Evolutionary conservation across 1,284 basidiomycete genomes (phyloP), one percentile per base, ranked within the genome.

Genomic region (Trametes versicolor): DNA sequence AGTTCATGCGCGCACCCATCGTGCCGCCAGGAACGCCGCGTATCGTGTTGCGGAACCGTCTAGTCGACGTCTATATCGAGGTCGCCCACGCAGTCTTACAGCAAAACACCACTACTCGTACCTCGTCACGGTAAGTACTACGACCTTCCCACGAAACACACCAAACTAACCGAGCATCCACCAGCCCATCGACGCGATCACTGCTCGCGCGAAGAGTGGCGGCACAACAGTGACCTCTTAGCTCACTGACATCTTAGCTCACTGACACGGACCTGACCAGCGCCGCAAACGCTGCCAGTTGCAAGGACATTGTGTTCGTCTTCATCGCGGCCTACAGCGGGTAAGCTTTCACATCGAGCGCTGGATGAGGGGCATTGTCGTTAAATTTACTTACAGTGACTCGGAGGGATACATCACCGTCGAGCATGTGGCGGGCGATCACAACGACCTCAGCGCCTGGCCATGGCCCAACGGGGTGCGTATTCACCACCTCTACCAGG

Each of bases 381-480:
- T 23, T 49, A 21, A 60, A 17, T 25, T 29, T 1, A 39, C 21
- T 9, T 10, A 2, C 34, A 59, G 79, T 8, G 79, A n/a, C n/a
- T n/a, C n/a, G n/a, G n/a, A 81, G 69, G 79, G 77, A 4, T 86
- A 92, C 74, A 80, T 87, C 47, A 83, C 82, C 5, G 88, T 92
- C 2, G 86, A 87, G 48, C 86, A 86, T 1, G 89, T 88, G 66
- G 81, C 82, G 62, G 90, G 90, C 9, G 92, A 94, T 73, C 83
- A 91, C 36, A 93, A 93, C 72, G 89, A 94, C 71, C 77, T 94
- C 13, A 84, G 85, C 23, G 82, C 91, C 0, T 94, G 92, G n/a
- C n/a, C n/a, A n/a, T n/a, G n/a, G 92, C 85, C 84, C 70, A 81
- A 78, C 53, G 87, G 87, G 9, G 78, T 73, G 68, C 53, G 72